These are phyloP conservation scores for Stygiomarasmius scandens DNA, from an alignment of 1,284 basidiomycete genomes.

Conservation along the genomic window DNA sequence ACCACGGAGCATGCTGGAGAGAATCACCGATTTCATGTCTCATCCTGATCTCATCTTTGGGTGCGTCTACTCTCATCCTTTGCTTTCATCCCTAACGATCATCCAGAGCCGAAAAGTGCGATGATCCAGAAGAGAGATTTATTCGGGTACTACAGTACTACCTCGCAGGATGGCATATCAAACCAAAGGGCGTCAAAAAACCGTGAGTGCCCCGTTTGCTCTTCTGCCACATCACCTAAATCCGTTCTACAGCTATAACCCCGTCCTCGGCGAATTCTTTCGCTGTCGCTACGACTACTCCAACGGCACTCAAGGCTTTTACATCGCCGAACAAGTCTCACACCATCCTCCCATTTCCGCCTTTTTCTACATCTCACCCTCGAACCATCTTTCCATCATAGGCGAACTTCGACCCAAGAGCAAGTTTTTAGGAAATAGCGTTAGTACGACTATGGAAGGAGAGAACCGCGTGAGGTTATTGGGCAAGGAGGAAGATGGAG, in stretches of 20 bases:
- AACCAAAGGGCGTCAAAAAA: conserved; percentile 99
- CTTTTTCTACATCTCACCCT: conserved; percentile 96
- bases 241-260: conserved; percentile 78
- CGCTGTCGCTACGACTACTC: conserved; percentile 93
- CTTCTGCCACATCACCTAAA: conserved; percentile 21
- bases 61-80: conserved; percentile 47
- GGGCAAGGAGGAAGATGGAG: conserved; percentile 83
- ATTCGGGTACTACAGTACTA: conserved; percentile 93
- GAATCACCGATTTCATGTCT: conserved; percentile 98
- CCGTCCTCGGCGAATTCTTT: conserved; percentile 97
- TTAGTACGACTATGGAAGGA: conserved; percentile 95
- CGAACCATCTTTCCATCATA: conserved; percentile 80
- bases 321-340: conserved; percentile 97
- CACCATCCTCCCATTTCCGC: conserved; percentile 96
- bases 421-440: conserved; percentile 95
- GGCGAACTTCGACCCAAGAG: conserved; percentile 96
- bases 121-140: conserved; percentile 89
- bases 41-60: conserved; percentile 98
- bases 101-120: conserved; percentile 71
- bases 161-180: conserved; percentile 99
- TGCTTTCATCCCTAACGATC: conserved; percentile 14
- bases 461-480: conserved; percentile 87
- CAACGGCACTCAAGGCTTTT: conserved; percentile 91
- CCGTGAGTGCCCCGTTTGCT: conserved; percentile 59
- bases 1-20: conserved; percentile 91